Base-by-base conservation (phyloP, 257 asterid genomes). In the Solanum appendiculatum region DNA sequence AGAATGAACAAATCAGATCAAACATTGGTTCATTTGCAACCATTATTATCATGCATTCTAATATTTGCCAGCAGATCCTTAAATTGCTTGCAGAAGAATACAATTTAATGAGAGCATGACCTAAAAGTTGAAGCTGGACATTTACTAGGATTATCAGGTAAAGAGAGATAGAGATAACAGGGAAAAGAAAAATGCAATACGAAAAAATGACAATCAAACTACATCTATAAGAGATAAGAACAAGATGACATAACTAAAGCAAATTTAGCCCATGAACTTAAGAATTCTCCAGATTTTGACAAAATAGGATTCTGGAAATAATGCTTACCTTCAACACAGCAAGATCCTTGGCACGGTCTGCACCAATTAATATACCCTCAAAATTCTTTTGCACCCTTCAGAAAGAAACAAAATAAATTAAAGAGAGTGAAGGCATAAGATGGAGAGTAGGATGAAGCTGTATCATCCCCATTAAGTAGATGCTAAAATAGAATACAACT, bases 281-380 rank as follows among this genome's bases (percentile, higher is more conserved):
- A 40, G 64, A 84, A 33, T 74, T 40, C 18, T 56, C 85, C 85
- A 44, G 7, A 33, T 15, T 31, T 48, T 40, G 72, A 83, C 78
- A 86, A 68, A 42, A 72, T 21, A 36, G 68, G 56, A 34, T 39
- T 42, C 87, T 39, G 81, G 70, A n/a, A 12, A 29, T 27, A 86
- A 69, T 68, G 64, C 64, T 85, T 87, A 97, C 99, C 98, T 97
- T 93, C 91, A 95, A 92, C 84, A 97, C 98, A 33, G 98, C 99
- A 88, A 97, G 98, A 93, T 97, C 99, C 92, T 97, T 97, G n/a
- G 95, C 77, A 86, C 99, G 99, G 91, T 97, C 98, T 82, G 98
- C 99, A 89, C 98, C 99, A 56, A 97, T 48, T 83, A 97, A 86
- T 89, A 86, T 94, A 66, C 98, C 99, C 91, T 97, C 99, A 83